Evolutionary conservation across 129 eudicot genomes (phyloP), one percentile per base, ranked within the genome.

Genomic region (Sambucus nigra): DNA sequence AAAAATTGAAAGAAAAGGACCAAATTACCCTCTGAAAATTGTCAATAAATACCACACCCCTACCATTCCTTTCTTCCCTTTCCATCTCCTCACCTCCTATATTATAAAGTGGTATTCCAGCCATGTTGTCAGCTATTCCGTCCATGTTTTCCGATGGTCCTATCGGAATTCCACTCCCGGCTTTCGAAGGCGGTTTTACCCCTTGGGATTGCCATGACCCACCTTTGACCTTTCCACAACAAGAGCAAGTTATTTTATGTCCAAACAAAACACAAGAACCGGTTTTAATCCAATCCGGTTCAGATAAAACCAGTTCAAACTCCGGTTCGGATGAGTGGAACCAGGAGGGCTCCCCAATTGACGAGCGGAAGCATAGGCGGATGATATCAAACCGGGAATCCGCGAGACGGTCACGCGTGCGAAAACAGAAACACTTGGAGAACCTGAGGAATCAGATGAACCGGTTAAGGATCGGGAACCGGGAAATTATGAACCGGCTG

Each of bases 331-430:
- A 40, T 13, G 67, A 68, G 4, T 5, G 61, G 40, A 39, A n/a
- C 45, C 69, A 11, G 5, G 50, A 7, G 10, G 57, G 45, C 12
- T 24, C 33, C 1, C 8, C 38, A 13, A 28, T 60, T 8, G 94
- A 84, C 15, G 97, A 84, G 13, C 73, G 87, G 11, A 88, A 88
- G 69, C 74, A 74, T 21, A 78, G 83, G 69, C 92, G 97, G 11
- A 88, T 80, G 97, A 48, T 84, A 57, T 88, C 97, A 4, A 88
- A 88, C 84, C 87, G 97, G 63, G 94, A 84, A 61, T 88, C 97
- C 1, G 97, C 97, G 0, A 47, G 94, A 53, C 71, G 97, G 58
- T 88, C 97, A 10, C 81, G 97, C 24, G 70, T 84, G 94, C 51
- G 94, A 38, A 88, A 88, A 68, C 87, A 84, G 71, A 75, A 53